Percentiles rank a stretch among this genome's conserved stretches.
These are phyloP conservation scores for Calonectria pseudoreteaudii DNA, from an alignment of 2,329 filamentous ascomycete species.

Conservation along the genomic window DNA sequence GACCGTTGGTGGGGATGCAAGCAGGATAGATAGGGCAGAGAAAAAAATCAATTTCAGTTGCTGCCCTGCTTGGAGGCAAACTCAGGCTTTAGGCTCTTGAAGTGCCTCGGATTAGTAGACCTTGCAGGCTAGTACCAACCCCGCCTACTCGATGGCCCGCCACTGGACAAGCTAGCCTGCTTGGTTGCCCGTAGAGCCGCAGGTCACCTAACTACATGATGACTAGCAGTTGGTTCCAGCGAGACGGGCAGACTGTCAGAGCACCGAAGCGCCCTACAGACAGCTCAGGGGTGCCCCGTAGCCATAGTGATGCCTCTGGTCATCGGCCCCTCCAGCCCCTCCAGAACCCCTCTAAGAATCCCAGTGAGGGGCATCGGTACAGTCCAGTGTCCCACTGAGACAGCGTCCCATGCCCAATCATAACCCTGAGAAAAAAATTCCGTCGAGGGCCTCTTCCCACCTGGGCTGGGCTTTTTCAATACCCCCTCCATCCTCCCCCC, in stretches of 20 bases:
- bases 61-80: not conserved
- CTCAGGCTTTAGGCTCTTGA: not conserved
- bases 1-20: not conserved
- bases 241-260: not conserved
- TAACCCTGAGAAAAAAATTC: slow-evolving; percentile 53
- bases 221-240: slow-evolving; percentile 7
- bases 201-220: slow-evolving; percentile 1
- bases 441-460: slow-evolving; percentile 44
- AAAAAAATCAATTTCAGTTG: slow-evolving; percentile 3
- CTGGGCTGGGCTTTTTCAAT: slow-evolving; percentile 46
- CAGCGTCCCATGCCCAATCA: slow-evolving; percentile 49
- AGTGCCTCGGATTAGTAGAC: not conserved
- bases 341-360: slow-evolving; percentile 18
- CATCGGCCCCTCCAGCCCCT: slow-evolving; percentile 8
- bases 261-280: not conserved
- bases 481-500: slow-evolving; percentile 46
- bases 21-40: slow-evolving; percentile 4
- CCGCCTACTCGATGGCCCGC: slow-evolving; percentile 26
- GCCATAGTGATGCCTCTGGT: slow-evolving; percentile 3
- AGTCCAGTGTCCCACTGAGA: slow-evolving; percentile 43
- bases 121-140: slow-evolving; percentile 25
- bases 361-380: slow-evolving; percentile 31
- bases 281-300: not conserved
- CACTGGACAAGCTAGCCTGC: slow-evolving; percentile 9
- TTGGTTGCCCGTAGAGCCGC: slow-evolving; percentile 12